Base-by-base conservation (phyloP, 495 filamentous ascomycete species). In the Podospora pseudoanserina region DNA sequence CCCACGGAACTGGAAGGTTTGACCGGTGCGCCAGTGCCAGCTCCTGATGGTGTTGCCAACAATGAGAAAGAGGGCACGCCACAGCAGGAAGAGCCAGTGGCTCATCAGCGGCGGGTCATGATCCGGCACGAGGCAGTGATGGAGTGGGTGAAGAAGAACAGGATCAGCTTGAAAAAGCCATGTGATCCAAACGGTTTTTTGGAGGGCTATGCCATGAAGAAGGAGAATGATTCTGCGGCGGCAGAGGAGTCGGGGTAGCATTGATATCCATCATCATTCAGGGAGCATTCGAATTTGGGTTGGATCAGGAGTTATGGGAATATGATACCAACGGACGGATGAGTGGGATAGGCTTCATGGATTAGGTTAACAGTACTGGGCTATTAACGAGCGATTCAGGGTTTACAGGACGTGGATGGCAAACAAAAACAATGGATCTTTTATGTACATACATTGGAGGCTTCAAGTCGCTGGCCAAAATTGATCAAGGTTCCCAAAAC, bases 131-230 rank as follows among this genome's bases (percentile, higher is more conserved):
- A 78, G 23, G 82, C 77, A 16, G 82, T 90, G 20, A 75, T 83
- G 69, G 76, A 72, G 55, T 91, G 88, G 87, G 80, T 85, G 34
- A 72, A 75, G 27, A 70, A 66, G 66, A 77, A 86, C 65, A 73
- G 70, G 53, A 79, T 89, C 26, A 79, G 77, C 18, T 71, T 87
- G 65, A 78, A 78, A 49, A 76, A 71, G 66, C 73, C 86, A 18
- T 85, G 89, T 34, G 86, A 89, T 78, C 77, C 81, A 5, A 77
- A 81, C 3, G 87, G 84, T 15, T 90, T 90, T 73, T 72, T 87
- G 3, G 79, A 82, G 65, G 81, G 81, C 13, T 86, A 85, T 70
- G 81, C 79, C 19, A 67, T 76, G 57, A 75, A 75, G 57, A 60
- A 61, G n/a, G 60, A 4, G 6, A 32, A 11, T 15, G 69, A 58